Conservation (phyloP, 768 basidiomycete genomes). For the Austroboletus festivus region DNA sequence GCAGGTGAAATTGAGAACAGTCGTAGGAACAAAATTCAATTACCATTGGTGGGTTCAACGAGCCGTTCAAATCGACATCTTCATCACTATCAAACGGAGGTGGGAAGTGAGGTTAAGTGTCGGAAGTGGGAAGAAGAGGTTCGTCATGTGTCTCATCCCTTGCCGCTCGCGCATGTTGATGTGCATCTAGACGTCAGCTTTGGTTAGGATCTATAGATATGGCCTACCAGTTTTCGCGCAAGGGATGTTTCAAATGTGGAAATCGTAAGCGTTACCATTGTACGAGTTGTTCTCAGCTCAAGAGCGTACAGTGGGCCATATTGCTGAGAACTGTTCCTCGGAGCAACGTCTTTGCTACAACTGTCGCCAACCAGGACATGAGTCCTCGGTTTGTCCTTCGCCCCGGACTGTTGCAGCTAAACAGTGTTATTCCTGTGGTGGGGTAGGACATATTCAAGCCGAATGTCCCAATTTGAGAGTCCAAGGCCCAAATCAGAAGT, state of each 20-base stretch:
- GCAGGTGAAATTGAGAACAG: too few species aligned
- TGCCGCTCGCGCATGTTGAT: conserved; percentile 16
- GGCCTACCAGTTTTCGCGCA: conserved; percentile 82
- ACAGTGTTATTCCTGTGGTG: conserved; percentile 92
- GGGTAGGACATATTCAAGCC: conserved; percentile 86
- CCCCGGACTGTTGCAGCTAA: conserved; percentile 81
- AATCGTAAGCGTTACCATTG: conserved; percentile 58
- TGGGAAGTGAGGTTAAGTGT: conserved; percentile 62
- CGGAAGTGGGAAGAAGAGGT: conserved; percentile 78
- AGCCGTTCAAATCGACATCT: conserved; percentile 35
- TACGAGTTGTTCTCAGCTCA: conserved; percentile 10
- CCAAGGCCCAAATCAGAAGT: conserved; percentile 70
- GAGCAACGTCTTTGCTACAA: conserved; percentile 92
- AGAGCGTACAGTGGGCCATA: conserved; percentile 71
- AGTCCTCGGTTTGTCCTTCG: conserved; percentile 82
- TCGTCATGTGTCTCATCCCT: conserved; percentile 13
- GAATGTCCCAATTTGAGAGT: conserved; percentile 81
- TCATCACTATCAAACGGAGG: conserved; percentile 61
- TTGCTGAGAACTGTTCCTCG: conserved; percentile 88
- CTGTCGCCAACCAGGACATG: conserved; percentile 92
- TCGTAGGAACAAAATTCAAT: conserved; percentile 13
- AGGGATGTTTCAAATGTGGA: conserved; percentile 93
- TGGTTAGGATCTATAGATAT: conserved; percentile 48
- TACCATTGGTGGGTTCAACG: conserved; percentile 19
- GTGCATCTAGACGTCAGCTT: conserved; percentile 37